Conservation (phyloP, 2,329 filamentous ascomycete genomes). For the Talaromyces rugulosus region DNA sequence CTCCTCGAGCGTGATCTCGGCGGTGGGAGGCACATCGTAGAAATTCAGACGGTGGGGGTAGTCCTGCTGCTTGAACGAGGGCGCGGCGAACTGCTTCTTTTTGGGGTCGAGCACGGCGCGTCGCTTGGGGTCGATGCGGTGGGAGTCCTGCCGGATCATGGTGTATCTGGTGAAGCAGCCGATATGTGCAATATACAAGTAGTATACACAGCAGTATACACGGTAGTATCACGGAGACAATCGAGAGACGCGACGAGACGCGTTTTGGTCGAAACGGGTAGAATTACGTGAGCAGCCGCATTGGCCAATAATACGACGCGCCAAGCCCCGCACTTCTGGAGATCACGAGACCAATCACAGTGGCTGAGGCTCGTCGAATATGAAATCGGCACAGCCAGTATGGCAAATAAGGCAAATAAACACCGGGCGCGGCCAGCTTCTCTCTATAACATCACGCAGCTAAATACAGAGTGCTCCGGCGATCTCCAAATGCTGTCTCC, state of each 20-base stretch:
- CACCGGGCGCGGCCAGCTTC: too few relatives aligned
- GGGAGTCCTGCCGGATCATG: conserved; percentile 43
- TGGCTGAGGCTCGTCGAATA: not conserved
- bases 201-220: not conserved
- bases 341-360: not conserved
- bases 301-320: not conserved
- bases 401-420: not conserved
- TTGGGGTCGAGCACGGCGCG: conserved; percentile 72
- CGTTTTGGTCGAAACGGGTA: conserved; percentile 9
- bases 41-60: conserved; percentile 90
- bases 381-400: not conserved
- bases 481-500: not conserved
- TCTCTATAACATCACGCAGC: too few relatives aligned
- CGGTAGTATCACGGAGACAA: not conserved
- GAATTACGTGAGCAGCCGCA: conserved; percentile 5
- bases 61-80: conserved; percentile 69
- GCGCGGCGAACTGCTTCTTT: conserved; percentile 79
- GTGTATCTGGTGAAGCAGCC: conserved; percentile 7
- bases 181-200: not conserved
- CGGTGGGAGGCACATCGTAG: conserved; percentile 81
- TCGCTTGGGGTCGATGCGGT: conserved; percentile 60
- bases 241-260: conserved; percentile 8
- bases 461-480: too few relatives aligned
- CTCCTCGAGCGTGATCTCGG: conserved; percentile 91
- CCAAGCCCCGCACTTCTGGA: not conserved